A percentile compares a stretch with the other conserved stretches of the same genome.
These are phyloP conservation scores for Crucihimalaya himalaica DNA, from an alignment of 345 rosid genomes.

Conservation along the genomic window DNA sequence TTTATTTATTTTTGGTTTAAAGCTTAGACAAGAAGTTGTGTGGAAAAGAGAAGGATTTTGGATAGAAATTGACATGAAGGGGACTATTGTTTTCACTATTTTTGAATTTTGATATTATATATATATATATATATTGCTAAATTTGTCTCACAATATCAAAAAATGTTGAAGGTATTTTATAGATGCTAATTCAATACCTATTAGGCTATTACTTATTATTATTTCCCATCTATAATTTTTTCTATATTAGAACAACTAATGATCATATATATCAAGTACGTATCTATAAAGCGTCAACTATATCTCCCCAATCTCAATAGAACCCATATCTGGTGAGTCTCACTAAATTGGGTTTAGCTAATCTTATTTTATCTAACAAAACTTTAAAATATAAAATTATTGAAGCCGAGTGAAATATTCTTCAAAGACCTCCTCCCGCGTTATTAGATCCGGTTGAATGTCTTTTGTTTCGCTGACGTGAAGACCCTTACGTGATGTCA, in stretches of 20 bases:
- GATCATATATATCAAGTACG: not conserved
- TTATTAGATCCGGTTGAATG: conserved; percentile 19
- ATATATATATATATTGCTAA: not conserved
- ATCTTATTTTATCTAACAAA: not conserved
- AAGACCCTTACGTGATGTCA: conserved; percentile 30
- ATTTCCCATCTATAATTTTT: not conserved
- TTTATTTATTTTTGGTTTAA: not conserved
- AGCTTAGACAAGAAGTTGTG: conserved; percentile 32
- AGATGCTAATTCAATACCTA: not conserved
- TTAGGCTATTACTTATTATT: not conserved
- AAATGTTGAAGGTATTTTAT: not conserved
- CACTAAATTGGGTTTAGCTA: conserved; percentile 13
- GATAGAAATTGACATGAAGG: conserved; percentile 23
- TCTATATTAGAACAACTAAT: not conserved
- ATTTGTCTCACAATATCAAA: not conserved
- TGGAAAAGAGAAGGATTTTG: conserved; percentile 43
- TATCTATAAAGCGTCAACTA: not conserved
- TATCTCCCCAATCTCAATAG: not conserved
- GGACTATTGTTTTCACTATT: not conserved
- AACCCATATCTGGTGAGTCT: conserved; percentile 6
- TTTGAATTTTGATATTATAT: not conserved
- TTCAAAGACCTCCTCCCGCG: conserved; percentile 30
- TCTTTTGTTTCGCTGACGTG: conserved; percentile 12
- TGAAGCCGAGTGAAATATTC: conserved; percentile 26
- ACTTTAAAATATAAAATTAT: not conserved